Evolutionary conservation across 2,329 filamentous ascomycete genomes (phyloP), one percentile per base, ranked within the genome.

Genomic region (Scortechinia acanthostroma): DNA sequence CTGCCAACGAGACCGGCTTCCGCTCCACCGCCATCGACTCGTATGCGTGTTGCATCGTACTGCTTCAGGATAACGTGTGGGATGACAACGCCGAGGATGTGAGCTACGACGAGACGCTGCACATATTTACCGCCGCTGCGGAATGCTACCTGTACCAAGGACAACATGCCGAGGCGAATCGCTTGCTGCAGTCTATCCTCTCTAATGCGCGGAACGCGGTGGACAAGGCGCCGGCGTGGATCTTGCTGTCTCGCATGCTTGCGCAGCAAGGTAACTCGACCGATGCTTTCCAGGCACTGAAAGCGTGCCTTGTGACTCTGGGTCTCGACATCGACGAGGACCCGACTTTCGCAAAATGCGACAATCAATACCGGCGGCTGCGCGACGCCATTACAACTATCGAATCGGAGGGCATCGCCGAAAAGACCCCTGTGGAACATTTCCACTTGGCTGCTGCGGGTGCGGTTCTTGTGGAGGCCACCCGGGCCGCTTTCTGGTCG

Each of bases 11-110:
- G 57, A 90, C 86, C 44, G 90, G 91, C 15, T 90, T 91, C 2
- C 76, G 88, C 46, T 80, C 83, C 2, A 93, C 89, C 2, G 88
- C 89, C 1, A 76, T 89, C 4, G 88, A 85, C 59, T 95, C 90
- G 56, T 95, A 89, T 60, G 77, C 76, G 40, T 78, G 81, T 45
- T 90, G 88, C 43, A 74, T 95, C 42, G 72, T 74, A 6, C 72
- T 97, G n/a, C 71, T 97, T 14, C 90, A 95, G 57, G 70, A 83
- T 4, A 68, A 87, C 45, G 82, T 87, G 1, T 97, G 91, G 91
- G 25, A 30, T n/a, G 81, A 86, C 22, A 71, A 70, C 4, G 62
- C 67, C 14, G 73, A 77, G 3, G 91, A 96, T 58, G 83, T 86
- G 1, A 85, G 80, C 42, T 95, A 95, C 54, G 82, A 89, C 10